Evolutionary conservation across 306 rosid genomes (phyloP).

Genomic region (Carpinus fangiana): DNA sequence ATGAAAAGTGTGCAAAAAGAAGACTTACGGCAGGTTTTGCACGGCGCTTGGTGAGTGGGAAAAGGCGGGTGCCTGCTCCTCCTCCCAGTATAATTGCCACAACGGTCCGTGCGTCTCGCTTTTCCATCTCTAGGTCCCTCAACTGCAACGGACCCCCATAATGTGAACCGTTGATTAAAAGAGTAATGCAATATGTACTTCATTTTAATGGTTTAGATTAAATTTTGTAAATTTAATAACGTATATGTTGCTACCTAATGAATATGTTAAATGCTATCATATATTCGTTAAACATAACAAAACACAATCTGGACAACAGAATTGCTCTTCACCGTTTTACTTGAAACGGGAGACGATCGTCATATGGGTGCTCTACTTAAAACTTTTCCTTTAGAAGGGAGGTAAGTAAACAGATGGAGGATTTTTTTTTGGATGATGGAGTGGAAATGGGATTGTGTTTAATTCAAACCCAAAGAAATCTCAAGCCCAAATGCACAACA

Average conservation of each 20-base stretch:
- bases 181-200: too few species aligned
- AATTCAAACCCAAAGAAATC: background rate
- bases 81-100: constrained; percentile 89
- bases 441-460: background rate
- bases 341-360: too few species aligned
- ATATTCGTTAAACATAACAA: too few species aligned
- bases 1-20: constrained; percentile 4
- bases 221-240: too few species aligned
- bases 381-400: background rate
- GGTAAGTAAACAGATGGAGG: background rate
- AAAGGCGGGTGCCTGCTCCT: constrained; percentile 98
- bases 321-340: too few species aligned
- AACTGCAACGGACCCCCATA: constrained; percentile 51
- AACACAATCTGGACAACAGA: too few species aligned
- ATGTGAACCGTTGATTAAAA: background rate
- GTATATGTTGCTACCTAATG: too few species aligned
- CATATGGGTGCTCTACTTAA: too few species aligned
- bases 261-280: too few species aligned
- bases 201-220: too few species aligned
- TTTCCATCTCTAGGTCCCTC: constrained; percentile 55
- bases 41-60: constrained; percentile 87
- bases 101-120: constrained; percentile 65
- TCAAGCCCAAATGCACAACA: constrained; percentile 4
- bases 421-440: background rate
- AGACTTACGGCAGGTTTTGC: constrained; percentile 90